phyloP scores from a whole-genome alignment of 495 filamentous ascomycete genomes.

The Lasiosphaeriaceae sp. region DNA sequence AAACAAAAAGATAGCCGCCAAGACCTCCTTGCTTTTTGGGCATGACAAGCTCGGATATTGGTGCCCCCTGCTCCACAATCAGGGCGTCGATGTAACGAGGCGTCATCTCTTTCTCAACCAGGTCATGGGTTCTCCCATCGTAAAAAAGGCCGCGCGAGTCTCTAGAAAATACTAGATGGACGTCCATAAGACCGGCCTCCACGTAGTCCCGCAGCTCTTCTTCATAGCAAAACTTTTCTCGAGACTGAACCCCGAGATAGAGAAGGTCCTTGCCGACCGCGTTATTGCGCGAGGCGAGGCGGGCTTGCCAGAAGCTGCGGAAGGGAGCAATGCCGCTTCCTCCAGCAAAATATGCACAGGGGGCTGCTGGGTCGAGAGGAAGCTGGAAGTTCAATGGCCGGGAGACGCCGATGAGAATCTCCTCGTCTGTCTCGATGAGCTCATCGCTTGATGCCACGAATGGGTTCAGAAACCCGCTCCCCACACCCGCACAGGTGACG shows the following conservation, averaged over 20 bases:
- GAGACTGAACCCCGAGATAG: conserved; percentile 49
- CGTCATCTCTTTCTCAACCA: conserved; percentile 45
- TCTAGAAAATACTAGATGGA: conserved; percentile 47
- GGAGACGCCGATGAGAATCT: conserved; percentile 45
- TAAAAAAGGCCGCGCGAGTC: conserved; percentile 44
- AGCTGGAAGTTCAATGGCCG: conserved; percentile 49
- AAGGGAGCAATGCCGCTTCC: conserved; percentile 51
- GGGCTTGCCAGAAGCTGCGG: conserved; percentile 48
- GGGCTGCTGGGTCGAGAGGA: conserved; percentile 41
- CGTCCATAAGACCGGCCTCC: conserved; percentile 45
- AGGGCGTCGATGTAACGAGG: conserved; percentile 48
- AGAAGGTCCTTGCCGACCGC: conserved; percentile 41
- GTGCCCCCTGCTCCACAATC: conserved; percentile 44
- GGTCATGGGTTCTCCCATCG: conserved; percentile 33
- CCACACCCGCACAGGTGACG: conserved; percentile 36
- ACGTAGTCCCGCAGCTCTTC: conserved; percentile 45
- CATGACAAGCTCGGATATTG: conserved; percentile 50
- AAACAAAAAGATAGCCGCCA: conserved; percentile 50
- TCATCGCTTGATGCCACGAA: conserved; percentile 28
- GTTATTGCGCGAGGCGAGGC: conserved; percentile 29
- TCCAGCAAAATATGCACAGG: conserved; percentile 48
- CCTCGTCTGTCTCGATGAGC: conserved; percentile 32
- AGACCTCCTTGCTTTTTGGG: conserved; percentile 49
- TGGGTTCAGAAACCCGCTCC: conserved; percentile 49
- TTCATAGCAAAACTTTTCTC: conserved; percentile 49